Base-by-base conservation (phyloP, 169 alveolate genomes). In the Eimeria necatrix region DNA sequence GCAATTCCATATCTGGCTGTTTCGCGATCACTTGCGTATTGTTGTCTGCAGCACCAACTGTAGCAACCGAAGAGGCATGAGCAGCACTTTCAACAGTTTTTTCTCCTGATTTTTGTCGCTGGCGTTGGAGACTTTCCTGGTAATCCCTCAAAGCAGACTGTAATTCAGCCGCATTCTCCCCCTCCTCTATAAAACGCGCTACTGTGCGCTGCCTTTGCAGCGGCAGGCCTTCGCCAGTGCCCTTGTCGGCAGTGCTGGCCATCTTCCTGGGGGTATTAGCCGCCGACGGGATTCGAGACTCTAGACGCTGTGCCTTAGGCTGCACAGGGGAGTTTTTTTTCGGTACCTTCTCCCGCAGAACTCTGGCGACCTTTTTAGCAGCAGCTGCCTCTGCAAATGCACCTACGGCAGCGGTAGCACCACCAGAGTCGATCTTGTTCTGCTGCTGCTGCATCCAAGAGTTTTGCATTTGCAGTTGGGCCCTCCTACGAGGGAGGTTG, bases 361-460 rank as follows among this genome's bases (percentile, higher is more conserved):
- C 92, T 64, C 46, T 92, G 76, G 95, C 95, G 4, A 80, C 76
- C 32, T 68, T 92, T 61, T 92, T 92, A 9, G 95, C 95, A 41
- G 91, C 92, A 1, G 86, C 81, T n/a, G 95, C 95, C 59, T 73
- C 78, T 73, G 76, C 89, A 48, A 92, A 92, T 14, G 86, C 92
- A 12, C 68, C 64, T 10, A 48, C 92, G 26, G 85, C 70, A 56
- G 41, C 92, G 20, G 85, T 0, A n/a, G 32, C 90, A 56, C 22
- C 73, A 32, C 32, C 71, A 4, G 59, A 0, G 18, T 32, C 76
- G 56, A 10, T 16, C 48, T 5, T 56, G 24, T 49, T 84, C 78
- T 59, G 56, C 78, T 59, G 56, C 46, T 59, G 73, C 76, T 59
- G 91, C 48, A 53, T 24, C 91, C 26, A 46, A 4, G 73, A 78